phyloP scores from a whole-genome alignment of 2,329 filamentous ascomycete genomes.

The Ophiostoma perfectum region DNA sequence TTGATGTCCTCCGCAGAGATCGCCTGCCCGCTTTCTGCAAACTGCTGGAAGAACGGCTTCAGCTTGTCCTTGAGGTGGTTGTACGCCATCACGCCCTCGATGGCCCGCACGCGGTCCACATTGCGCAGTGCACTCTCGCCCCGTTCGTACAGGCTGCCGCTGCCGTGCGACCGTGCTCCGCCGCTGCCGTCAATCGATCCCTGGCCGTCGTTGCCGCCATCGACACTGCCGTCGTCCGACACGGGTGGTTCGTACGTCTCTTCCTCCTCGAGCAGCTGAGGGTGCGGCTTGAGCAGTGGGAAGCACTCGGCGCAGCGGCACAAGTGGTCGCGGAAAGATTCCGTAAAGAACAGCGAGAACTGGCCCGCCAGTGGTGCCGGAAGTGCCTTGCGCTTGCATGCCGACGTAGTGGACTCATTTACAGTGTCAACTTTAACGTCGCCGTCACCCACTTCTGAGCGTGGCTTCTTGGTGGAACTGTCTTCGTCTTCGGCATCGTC shows the following conservation, averaged over 20 bases:
- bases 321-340: constrained; percentile 72
- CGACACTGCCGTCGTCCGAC: constrained; percentile 57
- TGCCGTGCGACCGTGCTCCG: constrained; percentile 55
- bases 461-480: constrained; percentile 44
- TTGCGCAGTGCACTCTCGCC: constrained; percentile 89
- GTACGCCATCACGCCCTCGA: constrained; percentile 97
- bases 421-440: constrained; percentile 17
- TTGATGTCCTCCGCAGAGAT: constrained; percentile 96
- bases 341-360: constrained; percentile 78
- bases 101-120: constrained; percentile 86
- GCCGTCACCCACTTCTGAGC: constrained; percentile 25
- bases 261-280: constrained; percentile 87
- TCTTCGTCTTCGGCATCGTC: constrained; percentile 40
- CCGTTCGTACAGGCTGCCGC: constrained; percentile 78
- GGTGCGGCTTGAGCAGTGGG: constrained; percentile 61
- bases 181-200: constrained; percentile 45
- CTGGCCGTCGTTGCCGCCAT: constrained; percentile 47
- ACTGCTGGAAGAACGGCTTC: constrained; percentile 90
- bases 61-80: constrained; percentile 93
- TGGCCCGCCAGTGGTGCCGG: constrained; percentile 49
- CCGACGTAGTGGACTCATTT: background rate
- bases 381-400: constrained; percentile 58
- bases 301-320: constrained; percentile 84
- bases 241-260: constrained; percentile 89
- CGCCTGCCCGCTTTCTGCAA: constrained; percentile 81